A percentile compares a stretch with the other conserved stretches of the same genome.
Conservation (phyloP, 202 grass and related monocot genomes). For the Panicum virgatum region DNA sequence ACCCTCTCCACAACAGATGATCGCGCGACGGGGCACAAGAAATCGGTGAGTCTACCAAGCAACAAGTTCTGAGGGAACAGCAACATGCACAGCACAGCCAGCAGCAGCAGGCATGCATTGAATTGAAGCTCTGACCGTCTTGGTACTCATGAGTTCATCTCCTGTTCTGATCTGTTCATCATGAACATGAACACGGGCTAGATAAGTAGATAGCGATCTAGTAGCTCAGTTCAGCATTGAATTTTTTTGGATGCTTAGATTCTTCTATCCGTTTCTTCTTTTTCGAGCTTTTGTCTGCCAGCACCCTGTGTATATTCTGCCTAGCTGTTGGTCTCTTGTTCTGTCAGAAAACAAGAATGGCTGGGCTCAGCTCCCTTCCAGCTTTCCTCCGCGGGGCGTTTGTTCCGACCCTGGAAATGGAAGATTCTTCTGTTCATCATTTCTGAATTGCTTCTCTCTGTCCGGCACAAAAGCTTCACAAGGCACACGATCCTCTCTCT, state of each 20-base stretch:
- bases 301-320: constrained; percentile 38
- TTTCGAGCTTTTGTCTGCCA: constrained; percentile 32
- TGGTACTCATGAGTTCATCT: neutral
- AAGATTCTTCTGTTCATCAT: constrained; percentile 48
- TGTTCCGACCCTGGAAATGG: constrained; percentile 40
- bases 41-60: neutral
- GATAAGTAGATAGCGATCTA: neutral
- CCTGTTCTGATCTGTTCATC: neutral
- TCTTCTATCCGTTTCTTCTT: neutral
- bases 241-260: neutral
- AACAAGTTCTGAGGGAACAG: neutral
- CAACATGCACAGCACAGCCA: neutral
- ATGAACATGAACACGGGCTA: constrained; percentile 17
- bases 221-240: neutral
- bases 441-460: constrained; percentile 24
- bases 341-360: constrained; percentile 43
- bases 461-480: constrained; percentile 35
- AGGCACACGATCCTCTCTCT: constrained; percentile 40
- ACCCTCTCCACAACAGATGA: constrained; percentile 80
- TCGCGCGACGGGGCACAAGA: neutral
- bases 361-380: neutral
- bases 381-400: constrained; percentile 13
- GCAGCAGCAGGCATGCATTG: neutral
- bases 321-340: constrained; percentile 36
- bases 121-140: neutral